Evolutionary conservation across 768 basidiomycete species (phyloP).

Genomic region (Nevesoporus exiguus): DNA sequence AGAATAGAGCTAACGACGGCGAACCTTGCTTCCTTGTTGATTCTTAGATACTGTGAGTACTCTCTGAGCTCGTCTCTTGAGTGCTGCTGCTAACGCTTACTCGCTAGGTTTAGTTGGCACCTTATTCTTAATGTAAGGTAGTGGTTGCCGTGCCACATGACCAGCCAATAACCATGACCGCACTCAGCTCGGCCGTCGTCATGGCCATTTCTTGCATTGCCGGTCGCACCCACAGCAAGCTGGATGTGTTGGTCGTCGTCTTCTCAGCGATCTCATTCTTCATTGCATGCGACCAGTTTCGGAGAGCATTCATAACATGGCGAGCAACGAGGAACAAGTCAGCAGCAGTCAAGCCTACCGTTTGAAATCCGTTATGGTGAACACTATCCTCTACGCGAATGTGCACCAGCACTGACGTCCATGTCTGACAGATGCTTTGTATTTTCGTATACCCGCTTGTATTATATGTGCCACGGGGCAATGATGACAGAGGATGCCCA

Average conservation of each 20-base stretch:
- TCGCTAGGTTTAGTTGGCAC: conserved; percentile 18
- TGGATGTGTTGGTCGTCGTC: conserved; percentile 15
- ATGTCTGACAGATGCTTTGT: not conserved
- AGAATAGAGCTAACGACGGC: not conserved
- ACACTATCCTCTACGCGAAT: not conserved
- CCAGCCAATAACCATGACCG: not conserved
- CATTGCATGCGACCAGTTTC: conserved; percentile 22
- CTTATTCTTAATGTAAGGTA: conserved; percentile 20
- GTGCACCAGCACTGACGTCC: not conserved
- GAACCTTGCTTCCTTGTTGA: not conserved
- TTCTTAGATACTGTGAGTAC: conserved; percentile 18
- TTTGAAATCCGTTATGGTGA: conserved; percentile 9
- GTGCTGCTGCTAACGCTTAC: not conserved
- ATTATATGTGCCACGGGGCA: not conserved
- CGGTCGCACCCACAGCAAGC: conserved; percentile 12
- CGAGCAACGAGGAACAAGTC: conserved; percentile 10
- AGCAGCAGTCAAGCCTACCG: not conserved
- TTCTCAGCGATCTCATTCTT: conserved; percentile 13
- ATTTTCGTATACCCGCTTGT: not conserved
- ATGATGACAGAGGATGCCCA: not conserved
- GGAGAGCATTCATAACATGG: conserved; percentile 20
- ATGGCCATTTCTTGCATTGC: conserved; percentile 13
- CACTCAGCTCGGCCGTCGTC: conserved; percentile 14
- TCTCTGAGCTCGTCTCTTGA: not conserved
- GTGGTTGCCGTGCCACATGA: not conserved